Evolutionary conservation across 2,329 filamentous ascomycete species (phyloP).

Genomic region (Penicillium capsulatum): DNA sequence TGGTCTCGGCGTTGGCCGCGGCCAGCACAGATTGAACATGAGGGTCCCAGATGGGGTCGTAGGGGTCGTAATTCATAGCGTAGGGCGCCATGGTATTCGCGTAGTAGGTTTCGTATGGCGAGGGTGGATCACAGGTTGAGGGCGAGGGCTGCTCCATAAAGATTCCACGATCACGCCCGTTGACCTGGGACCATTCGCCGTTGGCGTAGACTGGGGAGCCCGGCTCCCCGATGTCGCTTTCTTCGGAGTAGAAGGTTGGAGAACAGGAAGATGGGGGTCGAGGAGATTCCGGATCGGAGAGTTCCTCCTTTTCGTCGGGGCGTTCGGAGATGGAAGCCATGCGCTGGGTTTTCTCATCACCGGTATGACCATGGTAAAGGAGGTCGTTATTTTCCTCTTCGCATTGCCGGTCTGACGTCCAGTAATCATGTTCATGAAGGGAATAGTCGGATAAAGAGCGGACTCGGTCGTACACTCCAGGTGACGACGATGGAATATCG

Average conservation of each 20-base stretch:
- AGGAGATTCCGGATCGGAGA: slow-evolving; percentile 8
- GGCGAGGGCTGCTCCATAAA: slow-evolving; percentile 9
- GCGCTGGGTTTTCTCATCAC: slow-evolving; percentile 20
- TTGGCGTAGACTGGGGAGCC: slow-evolving; percentile 28
- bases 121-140: slow-evolving; percentile 2
- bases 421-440: slow-evolving; percentile 13
- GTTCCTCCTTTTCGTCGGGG: slow-evolving; percentile 15
- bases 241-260: slow-evolving; percentile 20
- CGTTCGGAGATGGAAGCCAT: slow-evolving; percentile 29
- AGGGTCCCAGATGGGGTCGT: slow-evolving; percentile 21
- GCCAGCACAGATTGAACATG: slow-evolving; percentile 25
- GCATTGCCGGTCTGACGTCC: slow-evolving; percentile 7
- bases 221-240: slow-evolving; percentile 31
- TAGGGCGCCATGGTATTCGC: slow-evolving; percentile 15
- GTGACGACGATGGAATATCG: slow-evolving; percentile 20
- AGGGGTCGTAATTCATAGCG: slow-evolving; percentile 14
- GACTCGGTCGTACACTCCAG: slow-evolving; percentile 15
- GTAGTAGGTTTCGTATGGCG: slow-evolving; percentile 14
- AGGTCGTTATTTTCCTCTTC: slow-evolving; percentile 4
- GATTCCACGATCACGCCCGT: slow-evolving; percentile 26
- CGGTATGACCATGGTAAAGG: slow-evolving; percentile 13
- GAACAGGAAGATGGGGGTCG: slow-evolving; percentile 15
- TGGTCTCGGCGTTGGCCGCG: slow-evolving; percentile 23
- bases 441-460: slow-evolving; percentile 23
- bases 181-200: slow-evolving; percentile 23